Evolutionary conservation across 371 early-diverging fungal species (phyloP).

Genomic region (Amoeboaphelidium protococcarum): DNA sequence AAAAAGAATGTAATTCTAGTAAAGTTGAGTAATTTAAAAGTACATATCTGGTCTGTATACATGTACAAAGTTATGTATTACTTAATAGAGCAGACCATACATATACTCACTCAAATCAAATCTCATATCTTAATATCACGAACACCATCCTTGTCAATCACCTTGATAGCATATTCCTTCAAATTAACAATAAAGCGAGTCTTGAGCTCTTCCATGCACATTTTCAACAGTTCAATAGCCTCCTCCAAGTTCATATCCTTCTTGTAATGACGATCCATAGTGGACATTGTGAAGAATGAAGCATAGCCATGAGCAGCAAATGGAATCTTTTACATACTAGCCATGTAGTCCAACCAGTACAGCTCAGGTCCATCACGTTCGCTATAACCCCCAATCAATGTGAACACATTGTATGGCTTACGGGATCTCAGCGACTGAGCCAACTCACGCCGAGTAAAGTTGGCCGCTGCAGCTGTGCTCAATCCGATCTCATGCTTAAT

Average conservation of each 20-base stretch:
- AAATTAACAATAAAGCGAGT: constrained; percentile 63
- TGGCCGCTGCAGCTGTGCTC: constrained; percentile 48
- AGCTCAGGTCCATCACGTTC: constrained; percentile 35
- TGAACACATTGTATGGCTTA: constrained; percentile 67
- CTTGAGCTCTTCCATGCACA: constrained; percentile 63
- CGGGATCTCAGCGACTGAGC: constrained; percentile 61
- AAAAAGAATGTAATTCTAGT: too few species aligned
- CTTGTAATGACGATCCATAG: constrained; percentile 76
- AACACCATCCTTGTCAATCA: constrained; percentile 61
- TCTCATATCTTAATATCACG: constrained; percentile 20
- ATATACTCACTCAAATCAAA: too few species aligned
- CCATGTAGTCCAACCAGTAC: constrained; percentile 81
- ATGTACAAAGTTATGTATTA: too few species aligned
- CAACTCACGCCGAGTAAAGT: constrained; percentile 55
- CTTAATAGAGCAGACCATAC: too few species aligned
- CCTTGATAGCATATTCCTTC: constrained; percentile 48
- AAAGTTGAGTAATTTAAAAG: too few species aligned
- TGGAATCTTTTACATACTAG: constrained; percentile 42
- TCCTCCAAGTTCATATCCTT: constrained; percentile 57
- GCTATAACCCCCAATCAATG: constrained; percentile 65
- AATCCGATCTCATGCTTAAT: constrained; percentile 50
- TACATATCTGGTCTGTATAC: too few species aligned
- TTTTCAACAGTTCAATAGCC: constrained; percentile 41
- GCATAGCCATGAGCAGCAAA: constrained; percentile 85
- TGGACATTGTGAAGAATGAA: constrained; percentile 60